Percentiles rank a stretch among this genome's conserved stretches.
Evolutionary conservation across 129 eudicot species (phyloP).

Genomic region (Centrapalus pauciflorus): DNA sequence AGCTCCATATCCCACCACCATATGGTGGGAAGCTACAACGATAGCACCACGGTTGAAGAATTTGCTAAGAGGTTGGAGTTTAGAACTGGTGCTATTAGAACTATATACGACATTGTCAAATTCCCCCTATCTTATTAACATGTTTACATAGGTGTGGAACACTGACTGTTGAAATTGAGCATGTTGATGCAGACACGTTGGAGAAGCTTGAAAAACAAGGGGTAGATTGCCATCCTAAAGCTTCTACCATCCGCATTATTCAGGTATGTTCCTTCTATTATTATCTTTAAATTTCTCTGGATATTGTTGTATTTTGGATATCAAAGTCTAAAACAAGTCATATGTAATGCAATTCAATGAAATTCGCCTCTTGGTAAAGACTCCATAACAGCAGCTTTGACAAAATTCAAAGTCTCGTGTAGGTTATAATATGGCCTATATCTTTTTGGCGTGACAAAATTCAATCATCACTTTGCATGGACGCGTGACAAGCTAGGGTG

Average conservation of each 20-base stretch:
- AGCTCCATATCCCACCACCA: slow-evolving; percentile 63
- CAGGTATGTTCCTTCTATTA: slow-evolving; percentile 44
- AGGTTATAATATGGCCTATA: too few relatives aligned
- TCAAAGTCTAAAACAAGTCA: background rate
- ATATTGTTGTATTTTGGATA: background rate
- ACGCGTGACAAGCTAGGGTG: too few relatives aligned
- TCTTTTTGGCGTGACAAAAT: too few relatives aligned
- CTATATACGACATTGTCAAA: background rate
- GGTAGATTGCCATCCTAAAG: slow-evolving; percentile 92
- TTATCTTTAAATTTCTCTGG: background rate
- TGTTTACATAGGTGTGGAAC: slow-evolving; percentile 59
- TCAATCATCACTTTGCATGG: too few relatives aligned
- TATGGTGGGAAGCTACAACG: slow-evolving; percentile 78
- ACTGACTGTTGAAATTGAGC: slow-evolving; percentile 89
- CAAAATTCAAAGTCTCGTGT: too few relatives aligned
- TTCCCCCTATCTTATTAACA: background rate
- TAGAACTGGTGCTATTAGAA: background rate
- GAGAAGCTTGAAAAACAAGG: slow-evolving; percentile 91
- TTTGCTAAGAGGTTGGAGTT: slow-evolving; percentile 79
- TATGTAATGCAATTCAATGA: too few relatives aligned
- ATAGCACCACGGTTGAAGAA: slow-evolving; percentile 77
- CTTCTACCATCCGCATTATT: slow-evolving; percentile 88
- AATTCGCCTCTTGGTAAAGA: background rate
- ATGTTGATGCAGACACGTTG: slow-evolving; percentile 80
- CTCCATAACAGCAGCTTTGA: background rate